Evolutionary conservation across 83 land plant species (phyloP).

Genomic region (Isoetes engelmannii): DNA sequence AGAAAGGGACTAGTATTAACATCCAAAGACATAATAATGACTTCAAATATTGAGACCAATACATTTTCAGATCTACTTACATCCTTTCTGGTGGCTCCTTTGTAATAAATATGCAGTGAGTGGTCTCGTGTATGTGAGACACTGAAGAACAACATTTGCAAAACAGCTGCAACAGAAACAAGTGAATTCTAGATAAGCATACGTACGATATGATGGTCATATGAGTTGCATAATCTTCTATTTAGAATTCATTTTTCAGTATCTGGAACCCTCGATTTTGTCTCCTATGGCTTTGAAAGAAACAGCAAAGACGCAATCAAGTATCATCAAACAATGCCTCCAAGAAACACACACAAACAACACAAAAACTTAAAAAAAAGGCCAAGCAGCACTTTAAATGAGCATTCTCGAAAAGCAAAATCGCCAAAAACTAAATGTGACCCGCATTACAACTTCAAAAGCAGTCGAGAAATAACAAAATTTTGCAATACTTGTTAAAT

Average conservation of each 20-base stretch:
- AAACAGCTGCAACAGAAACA: slow-evolving; percentile 52
- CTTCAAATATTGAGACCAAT: too few species aligned
- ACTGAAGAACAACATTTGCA: slow-evolving; percentile 74
- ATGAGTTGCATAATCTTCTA: slow-evolving; percentile 2
- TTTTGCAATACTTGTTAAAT: neutral
- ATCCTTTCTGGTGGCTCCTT: slow-evolving; percentile 50
- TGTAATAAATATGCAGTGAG: slow-evolving; percentile 60
- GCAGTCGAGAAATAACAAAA: neutral
- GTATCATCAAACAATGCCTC: neutral
- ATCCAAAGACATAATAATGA: too few species aligned
- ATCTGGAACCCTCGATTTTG: too few species aligned
- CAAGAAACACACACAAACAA: too few species aligned
- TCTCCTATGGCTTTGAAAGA: too few species aligned
- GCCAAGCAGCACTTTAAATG: too few species aligned
- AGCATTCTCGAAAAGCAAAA: too few species aligned
- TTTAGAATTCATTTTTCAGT: too few species aligned
- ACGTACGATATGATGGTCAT: neutral
- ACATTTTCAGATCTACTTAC: slow-evolving; percentile 24
- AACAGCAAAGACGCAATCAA: too few species aligned
- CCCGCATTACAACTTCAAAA: neutral
- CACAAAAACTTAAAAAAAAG: too few species aligned
- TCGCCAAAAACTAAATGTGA: neutral
- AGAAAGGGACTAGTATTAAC: too few species aligned
- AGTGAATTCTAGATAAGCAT: slow-evolving; percentile 2
- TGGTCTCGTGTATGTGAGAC: slow-evolving; percentile 67